Conservation (phyloP, 78 protist genomes). For the Dictyostelium discoideum region DNA sequence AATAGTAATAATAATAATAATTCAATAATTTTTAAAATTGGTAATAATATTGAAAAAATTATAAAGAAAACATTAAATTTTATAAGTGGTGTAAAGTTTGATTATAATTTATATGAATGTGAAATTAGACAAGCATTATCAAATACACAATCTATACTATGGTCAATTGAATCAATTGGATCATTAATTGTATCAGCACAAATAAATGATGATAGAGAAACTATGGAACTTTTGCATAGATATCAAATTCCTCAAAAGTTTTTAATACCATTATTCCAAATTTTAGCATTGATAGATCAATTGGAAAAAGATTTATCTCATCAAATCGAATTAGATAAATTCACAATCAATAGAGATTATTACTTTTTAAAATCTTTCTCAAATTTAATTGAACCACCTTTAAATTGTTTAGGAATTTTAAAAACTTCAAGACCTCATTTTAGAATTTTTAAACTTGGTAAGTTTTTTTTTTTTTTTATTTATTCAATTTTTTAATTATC, state of each 20-base stretch:
- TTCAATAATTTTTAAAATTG: not conserved
- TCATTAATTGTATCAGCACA: constrained; percentile 23
- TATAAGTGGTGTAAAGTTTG: constrained; percentile 23
- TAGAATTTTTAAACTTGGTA: constrained; percentile 50
- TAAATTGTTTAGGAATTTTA: constrained; percentile 44
- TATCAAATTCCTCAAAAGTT: constrained; percentile 53
- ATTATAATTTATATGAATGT: constrained; percentile 40
- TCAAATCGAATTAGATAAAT: constrained; percentile 2
- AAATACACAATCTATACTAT: constrained; percentile 35
- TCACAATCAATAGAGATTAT: constrained; percentile 19
- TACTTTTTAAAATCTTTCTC: not conserved
- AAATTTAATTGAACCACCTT: constrained; percentile 13
- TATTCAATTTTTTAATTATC: not conserved
- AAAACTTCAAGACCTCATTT: constrained; percentile 57
- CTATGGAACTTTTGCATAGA: not conserved
- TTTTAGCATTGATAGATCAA: not conserved
- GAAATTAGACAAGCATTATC: constrained; percentile 62
- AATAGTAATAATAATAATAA: constrained; percentile 5
- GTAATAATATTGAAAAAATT: not conserved
- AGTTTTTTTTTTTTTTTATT: not conserved
- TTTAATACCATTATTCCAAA: constrained; percentile 9
- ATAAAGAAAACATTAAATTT: not conserved
- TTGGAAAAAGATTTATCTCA: not conserved
- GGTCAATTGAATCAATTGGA: constrained; percentile 36
- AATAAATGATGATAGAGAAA: not conserved